Evolutionary conservation across 768 basidiomycete species (phyloP), one percentile per base, ranked within the genome.

Genomic region (Tremella yokohamensis): DNA sequence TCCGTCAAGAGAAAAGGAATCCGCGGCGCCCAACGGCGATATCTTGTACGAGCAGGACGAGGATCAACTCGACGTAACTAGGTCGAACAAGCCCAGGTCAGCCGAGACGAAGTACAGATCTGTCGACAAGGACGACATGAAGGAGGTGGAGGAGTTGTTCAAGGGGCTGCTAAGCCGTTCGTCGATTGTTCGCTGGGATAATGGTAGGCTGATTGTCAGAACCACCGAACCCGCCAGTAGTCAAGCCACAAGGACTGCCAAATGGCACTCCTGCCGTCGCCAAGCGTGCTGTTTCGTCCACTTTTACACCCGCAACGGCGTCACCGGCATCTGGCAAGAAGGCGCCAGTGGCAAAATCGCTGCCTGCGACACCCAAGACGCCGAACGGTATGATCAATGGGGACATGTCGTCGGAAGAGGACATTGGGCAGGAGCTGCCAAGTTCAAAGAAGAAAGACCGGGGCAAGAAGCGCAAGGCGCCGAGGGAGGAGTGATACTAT

Each of bases 81-180:
- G 37, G 56, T 22, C 54, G 3, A 29, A 37, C 20, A 26, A 45
- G 24, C 1, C n/a, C 22, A 37, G 16, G 19, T 19, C 40, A 54
- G 22, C 29, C 3, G 49, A 54, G 24, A 63, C 69, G 0, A 61
- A 40, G 12, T 71, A 74, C 44, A 52, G 52, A 25, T 15, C 39
- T 52, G 62, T 59, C 25, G 24, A 84, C 40, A 76, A 80, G n/a
- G 76, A 78, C 12, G 85, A 90, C 73, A 82, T 90, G 68, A 73
- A 79, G 7, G 73, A 78, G 15, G 82, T 91, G 58, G 77, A 85
- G 22, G 79, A 81, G 34, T 76, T 91, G 22, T 92, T 92, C 80
- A 83, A 78, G 62, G 68, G 76, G 2, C 56, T 73, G 8, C 51
- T 69, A 25, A 49, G 48, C 25, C 12, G 38, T 52, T 6, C n/a